Evolutionary conservation across 2,329 filamentous ascomycete species (phyloP).

Genomic region (Fusarium paranaense): DNA sequence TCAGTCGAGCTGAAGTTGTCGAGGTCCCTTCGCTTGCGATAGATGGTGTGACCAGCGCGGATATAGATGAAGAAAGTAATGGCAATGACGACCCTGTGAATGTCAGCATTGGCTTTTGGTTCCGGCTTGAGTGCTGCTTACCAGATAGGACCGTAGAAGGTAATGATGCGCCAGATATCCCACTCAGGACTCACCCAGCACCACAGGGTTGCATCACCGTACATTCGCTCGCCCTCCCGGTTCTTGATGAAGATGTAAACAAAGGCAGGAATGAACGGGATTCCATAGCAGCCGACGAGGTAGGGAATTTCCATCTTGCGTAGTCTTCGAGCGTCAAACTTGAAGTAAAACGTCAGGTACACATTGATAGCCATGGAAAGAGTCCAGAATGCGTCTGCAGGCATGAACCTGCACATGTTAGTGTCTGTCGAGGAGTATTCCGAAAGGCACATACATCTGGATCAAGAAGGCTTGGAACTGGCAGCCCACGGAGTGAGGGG

Average conservation of each 20-base stretch:
- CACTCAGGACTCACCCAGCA: conserved; percentile 79
- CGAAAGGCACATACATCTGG: conserved; percentile 73
- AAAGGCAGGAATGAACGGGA: conserved; percentile 77
- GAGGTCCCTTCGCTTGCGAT: conserved; percentile 73
- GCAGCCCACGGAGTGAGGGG: conserved; percentile 65
- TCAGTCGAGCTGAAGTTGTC: conserved; percentile 64
- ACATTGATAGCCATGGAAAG: conserved; percentile 88
- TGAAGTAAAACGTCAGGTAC: conserved; percentile 82
- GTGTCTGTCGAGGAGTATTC: background rate
- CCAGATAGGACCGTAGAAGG: conserved; percentile 82
- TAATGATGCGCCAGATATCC: conserved; percentile 78
- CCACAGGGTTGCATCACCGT: conserved; percentile 82
- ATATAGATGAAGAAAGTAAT: conserved; percentile 74
- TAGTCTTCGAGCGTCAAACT: conserved; percentile 74
- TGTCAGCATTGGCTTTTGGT: conserved; percentile 13
- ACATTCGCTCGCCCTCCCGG: conserved; percentile 66
- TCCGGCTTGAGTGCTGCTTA: conserved; percentile 48
- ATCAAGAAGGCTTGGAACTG: conserved; percentile 84
- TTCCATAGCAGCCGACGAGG: conserved; percentile 75
- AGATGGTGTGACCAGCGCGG: conserved; percentile 74
- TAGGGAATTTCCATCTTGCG: conserved; percentile 79
- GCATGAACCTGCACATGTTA: conserved; percentile 73
- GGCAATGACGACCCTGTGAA: conserved; percentile 67
- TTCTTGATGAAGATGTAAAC: conserved; percentile 73
- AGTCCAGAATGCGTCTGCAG: conserved; percentile 81